Base-by-base conservation (phyloP, 257 asterid genomes). In the Rehmannia glutinosa region DNA sequence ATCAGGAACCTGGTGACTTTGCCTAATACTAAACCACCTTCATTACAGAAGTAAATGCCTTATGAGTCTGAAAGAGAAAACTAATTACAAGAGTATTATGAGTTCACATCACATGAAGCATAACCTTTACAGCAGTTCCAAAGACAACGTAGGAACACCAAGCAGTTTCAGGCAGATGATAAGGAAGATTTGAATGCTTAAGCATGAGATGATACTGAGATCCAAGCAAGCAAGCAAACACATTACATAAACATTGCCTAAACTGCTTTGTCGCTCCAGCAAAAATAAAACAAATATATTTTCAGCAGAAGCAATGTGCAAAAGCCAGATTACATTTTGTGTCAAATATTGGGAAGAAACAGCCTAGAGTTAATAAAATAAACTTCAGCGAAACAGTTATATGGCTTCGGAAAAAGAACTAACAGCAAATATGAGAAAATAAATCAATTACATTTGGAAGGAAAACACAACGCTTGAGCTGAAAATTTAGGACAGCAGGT, bases 391-490 rank as follows among this genome's bases (percentile, higher is more conserved):
- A 51, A 64, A 33, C 27, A 57, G 42, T 27, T 30, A 21, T 30
- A 61, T 69, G 69, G 38, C 70, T 41, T 10, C 33, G 51, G 42
- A 64, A 36, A 64, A 36, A 54, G 64, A 32, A 51, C 50, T 53
- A 69, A 35, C 51, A 69, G 70, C 49, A 68, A 35, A 33, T 45
- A 42, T 49, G 45, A n/a, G 62, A 68, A 62, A 46, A 59, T 11
- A 58, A 66, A 56, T 9, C 49, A 67, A 72, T 69, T 91, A 93
- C 99, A 81, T 93, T 91, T 71, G 99, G 96, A 55, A 90, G 95
- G 89, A 93, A 93, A 82, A 93, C 85, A 76, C 95, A 93, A 8
- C 99, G 96, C 88, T 90, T 93, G 83, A 93, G 99, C 87, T 93
- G 99, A 82, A 93, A 85, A 77, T 85, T 93, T 8, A 93, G 93